phyloP scores from a whole-genome alignment of 306 rosid species.

The Ziziphus jujuba region DNA sequence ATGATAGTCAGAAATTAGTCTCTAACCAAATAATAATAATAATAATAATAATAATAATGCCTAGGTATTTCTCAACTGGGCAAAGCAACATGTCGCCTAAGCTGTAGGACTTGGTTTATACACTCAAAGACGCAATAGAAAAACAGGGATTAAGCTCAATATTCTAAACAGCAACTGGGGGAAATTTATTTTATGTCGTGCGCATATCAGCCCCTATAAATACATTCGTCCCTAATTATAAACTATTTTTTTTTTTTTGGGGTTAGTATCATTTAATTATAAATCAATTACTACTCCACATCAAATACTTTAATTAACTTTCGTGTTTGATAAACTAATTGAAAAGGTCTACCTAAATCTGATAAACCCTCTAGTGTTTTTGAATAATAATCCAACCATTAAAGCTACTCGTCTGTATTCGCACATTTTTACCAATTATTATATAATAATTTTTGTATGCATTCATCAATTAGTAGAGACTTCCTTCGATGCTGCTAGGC shows the following conservation, averaged over 20 bases:
- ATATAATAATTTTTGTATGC: no score
- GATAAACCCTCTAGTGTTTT: no score
- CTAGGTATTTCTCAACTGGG: not conserved
- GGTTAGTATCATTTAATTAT: no score
- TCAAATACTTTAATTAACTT: not conserved
- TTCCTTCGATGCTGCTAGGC: no score
- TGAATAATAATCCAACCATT: no score
- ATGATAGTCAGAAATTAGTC: not conserved
- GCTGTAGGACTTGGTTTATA: not conserved
- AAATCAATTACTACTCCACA: no score
- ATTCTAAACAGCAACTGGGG: slow-evolving; percentile 5
- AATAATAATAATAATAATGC: not conserved
- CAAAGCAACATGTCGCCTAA: not conserved
- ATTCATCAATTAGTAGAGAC: no score
- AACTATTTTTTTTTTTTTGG: not conserved
- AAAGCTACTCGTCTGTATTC: no score
- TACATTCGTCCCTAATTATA: not conserved
- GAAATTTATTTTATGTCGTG: not conserved
- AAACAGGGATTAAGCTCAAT: not conserved
- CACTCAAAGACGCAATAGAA: slow-evolving; percentile 8
- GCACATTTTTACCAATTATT: no score
- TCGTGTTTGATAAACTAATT: not conserved
- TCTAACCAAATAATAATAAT: not conserved
- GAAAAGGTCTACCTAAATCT: not conserved
- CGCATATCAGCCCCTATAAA: not conserved